Base-by-base conservation (phyloP, 2,329 filamentous ascomycete species). In the Ambrosiella cleistominuta region DNA sequence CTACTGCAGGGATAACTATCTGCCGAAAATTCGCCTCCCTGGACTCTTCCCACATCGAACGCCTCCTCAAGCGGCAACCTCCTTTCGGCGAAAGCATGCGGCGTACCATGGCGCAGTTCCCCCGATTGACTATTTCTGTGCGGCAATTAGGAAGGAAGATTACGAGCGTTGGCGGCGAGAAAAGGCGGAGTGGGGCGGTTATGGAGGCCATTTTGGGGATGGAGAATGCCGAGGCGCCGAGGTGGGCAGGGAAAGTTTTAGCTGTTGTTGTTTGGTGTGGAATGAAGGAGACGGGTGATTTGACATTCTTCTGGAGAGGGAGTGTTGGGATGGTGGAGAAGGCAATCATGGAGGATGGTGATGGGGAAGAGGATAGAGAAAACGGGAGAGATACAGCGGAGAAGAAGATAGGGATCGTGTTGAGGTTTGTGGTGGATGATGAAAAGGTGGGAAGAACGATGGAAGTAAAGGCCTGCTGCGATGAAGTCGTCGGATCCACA, bases 41-140 rank as follows among this genome's bases (percentile, higher is more conserved):
- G 12, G 83, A 91, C 40, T 74, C 83, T 35, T 78, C 82, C 57
- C 77, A 81, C 35, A 87, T 98, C 56, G 91, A 97, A 64, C 77
- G 81, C 53, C 71, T 88, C 27, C 68, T 95, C 52, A 84, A 82
- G 62, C 83, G 85, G 57, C 88, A 95, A 63, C 87, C 89, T 0
- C 88, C 91, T 0, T 95, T 86, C 66, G 93, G 91, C 0, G 76
- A 79, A 50, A 83, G 83, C 47, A 66, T 94, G 47, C 71, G 86
- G 12, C 78, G 81, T 11, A 73, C 74, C 17, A 69, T 93, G 8
- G 77, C 76, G 1, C 74, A 75, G 0, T 97, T 96, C 64, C 93
- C 93, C 11, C 67, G 68, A 2, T 65, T 83, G 15, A 70, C 64
- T 1, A 61, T 81, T 40, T 64, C 68, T 11, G 66, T 70, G 13